Conservation (phyloP, 371 early-diverging fungal genomes). For the Parasitella parasitica region DNA sequence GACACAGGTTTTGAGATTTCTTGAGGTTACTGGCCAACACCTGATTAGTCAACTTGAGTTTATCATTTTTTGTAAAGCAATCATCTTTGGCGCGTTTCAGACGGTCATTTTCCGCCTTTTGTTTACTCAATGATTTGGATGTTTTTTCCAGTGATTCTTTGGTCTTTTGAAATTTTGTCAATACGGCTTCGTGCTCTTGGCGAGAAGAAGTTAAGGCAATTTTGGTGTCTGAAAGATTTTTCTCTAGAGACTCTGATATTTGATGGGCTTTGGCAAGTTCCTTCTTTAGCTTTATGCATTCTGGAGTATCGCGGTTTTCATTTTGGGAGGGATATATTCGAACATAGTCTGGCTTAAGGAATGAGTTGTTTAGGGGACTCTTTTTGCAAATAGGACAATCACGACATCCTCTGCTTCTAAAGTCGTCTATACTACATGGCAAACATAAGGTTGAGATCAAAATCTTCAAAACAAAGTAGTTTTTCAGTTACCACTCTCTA, state of each 20-base stretch:
- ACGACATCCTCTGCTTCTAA: neutral
- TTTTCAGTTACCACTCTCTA: neutral
- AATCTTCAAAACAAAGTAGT: neutral
- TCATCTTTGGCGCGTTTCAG: neutral
- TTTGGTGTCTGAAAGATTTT: neutral
- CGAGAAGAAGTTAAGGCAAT: neutral
- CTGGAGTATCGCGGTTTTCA: neutral
- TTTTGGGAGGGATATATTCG: neutral
- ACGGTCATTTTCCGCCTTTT: neutral
- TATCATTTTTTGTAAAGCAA: neutral
- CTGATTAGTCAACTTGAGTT: neutral
- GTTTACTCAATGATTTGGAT: neutral
- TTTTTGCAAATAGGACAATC: neutral
- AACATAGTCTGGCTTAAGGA: neutral
- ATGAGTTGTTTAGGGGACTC: too few relatives aligned
- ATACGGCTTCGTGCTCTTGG: neutral
- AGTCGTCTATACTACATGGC: neutral
- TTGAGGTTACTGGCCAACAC: neutral
- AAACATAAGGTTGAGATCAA: neutral
- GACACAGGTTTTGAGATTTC: neutral
- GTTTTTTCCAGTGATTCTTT: neutral
- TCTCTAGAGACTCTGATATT: neutral
- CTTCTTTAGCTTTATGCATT: neutral
- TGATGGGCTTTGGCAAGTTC: neutral
- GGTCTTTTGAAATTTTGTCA: neutral